Evolutionary conservation across 345 rosid species (phyloP).

Genomic region (Bruguiera sexangula): DNA sequence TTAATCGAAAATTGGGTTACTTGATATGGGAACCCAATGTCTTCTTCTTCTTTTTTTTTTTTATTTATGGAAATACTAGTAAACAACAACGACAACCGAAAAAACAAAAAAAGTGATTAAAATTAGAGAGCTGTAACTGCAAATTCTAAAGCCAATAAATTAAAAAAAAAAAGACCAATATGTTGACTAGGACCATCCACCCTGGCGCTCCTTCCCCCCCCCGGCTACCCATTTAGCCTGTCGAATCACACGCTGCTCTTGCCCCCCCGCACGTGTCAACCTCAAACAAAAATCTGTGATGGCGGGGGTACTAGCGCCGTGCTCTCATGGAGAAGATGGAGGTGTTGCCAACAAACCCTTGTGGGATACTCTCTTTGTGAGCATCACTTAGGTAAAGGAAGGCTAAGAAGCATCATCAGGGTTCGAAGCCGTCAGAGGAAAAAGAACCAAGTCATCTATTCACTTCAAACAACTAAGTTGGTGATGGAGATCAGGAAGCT

Average conservation of each 20-base stretch:
- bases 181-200: too few species aligned
- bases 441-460: too few species aligned
- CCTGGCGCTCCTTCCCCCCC: conserved; percentile 26
- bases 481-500: too few species aligned
- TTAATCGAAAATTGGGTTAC: too few species aligned
- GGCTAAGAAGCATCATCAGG: conserved; percentile 66
- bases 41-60: background rate
- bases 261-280: conserved; percentile 32
- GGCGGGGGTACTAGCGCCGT: conserved; percentile 32
- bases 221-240: conserved; percentile 2
- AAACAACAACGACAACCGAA: background rate
- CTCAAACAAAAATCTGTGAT: too few species aligned
- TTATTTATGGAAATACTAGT: too few species aligned
- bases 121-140: background rate
- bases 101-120: conserved; percentile 49
- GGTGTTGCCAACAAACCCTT: conserved; percentile 89
- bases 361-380: conserved; percentile 94
- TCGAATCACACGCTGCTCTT: conserved; percentile 16
- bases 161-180: too few species aligned
- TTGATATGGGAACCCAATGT: too few species aligned
- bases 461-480: too few species aligned
- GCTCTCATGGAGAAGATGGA: conserved; percentile 96
- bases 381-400: conserved; percentile 95
- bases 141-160: too few species aligned
- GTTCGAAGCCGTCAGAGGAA: conserved; percentile 32